Evolutionary conservation across 164 flowering plant genomes (phyloP).

Genomic region (Magnolia officinalis): DNA sequence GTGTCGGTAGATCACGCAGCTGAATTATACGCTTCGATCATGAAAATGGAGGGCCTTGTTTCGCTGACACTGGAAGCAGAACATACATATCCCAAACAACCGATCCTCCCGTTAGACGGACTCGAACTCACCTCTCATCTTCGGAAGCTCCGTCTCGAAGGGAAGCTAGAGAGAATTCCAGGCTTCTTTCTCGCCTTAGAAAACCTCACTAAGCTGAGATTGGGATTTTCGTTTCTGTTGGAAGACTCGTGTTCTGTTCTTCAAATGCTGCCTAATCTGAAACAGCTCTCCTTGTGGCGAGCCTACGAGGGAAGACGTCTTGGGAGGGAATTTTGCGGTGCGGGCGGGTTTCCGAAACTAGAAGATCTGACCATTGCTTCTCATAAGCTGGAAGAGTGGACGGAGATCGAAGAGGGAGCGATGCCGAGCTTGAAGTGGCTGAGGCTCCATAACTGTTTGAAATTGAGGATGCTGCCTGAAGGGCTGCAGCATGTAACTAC

Average conservation of each 20-base stretch:
- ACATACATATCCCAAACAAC: not conserved
- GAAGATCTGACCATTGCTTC: not conserved
- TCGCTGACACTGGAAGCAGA: constrained; percentile 12
- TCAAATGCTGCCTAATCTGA: constrained; percentile 1
- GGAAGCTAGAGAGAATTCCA: constrained; percentile 1
- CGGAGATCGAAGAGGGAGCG: constrained; percentile 15
- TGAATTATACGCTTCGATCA: not conserved
- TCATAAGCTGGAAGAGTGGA: constrained; percentile 5
- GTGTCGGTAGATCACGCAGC: not conserved
- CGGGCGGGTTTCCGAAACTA: constrained; percentile 7
- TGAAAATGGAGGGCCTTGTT: not conserved
- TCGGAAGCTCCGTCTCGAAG: not conserved
- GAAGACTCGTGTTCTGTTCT: constrained; percentile 3
- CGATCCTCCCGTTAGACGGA: not conserved
- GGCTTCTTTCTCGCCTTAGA: not conserved
- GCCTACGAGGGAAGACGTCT: constrained; percentile 15
- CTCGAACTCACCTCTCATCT: constrained; percentile 5
- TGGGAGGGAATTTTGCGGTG: not conserved
- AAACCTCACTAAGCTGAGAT: not conserved
- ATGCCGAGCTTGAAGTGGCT: not conserved
- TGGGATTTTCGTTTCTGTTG: not conserved
- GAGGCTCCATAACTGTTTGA: constrained; percentile 15
- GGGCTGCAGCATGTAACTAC: constrained; percentile 28
- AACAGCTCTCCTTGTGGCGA: not conserved
- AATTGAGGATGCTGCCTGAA: constrained; percentile 28